A percentile compares a stretch with the other conserved stretches of the same genome.
These are phyloP conservation scores for Drosera capensis DNA, from an alignment of 148 eudicot genomes.

Conservation along the genomic window DNA sequence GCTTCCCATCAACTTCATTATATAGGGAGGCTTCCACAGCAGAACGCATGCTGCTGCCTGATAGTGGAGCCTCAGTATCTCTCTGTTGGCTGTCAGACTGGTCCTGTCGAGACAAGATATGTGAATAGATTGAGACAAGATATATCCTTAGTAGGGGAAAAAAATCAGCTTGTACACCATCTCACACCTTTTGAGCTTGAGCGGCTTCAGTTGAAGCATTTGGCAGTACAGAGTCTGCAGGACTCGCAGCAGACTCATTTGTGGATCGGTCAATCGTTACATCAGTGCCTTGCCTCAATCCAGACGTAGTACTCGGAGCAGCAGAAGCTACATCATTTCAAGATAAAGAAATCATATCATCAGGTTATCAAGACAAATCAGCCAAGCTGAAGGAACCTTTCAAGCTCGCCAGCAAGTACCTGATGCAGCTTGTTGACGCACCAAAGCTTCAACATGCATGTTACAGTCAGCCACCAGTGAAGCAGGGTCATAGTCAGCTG, in stretches of 20 bases:
- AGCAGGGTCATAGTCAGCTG: conserved; percentile 27
- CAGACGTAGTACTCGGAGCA: conserved; percentile 21
- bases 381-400: conserved; percentile 1
- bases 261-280: background rate
- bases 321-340: conserved; percentile 24
- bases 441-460: conserved; percentile 23
- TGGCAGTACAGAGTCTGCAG: conserved; percentile 15
- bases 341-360: conserved; percentile 5
- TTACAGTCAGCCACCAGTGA: too few relatives aligned
- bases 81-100: conserved; percentile 10
- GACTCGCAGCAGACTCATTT: conserved; percentile 2
- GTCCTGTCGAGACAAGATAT: conserved; percentile 10
- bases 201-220: conserved; percentile 10
- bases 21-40: conserved; percentile 17
- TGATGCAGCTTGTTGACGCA: conserved; percentile 27
- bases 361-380: background rate
- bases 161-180: too few relatives aligned
- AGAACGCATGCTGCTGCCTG: too few relatives aligned
- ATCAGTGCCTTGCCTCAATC: conserved; percentile 15
- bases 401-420: too few relatives aligned
- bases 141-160: too few relatives aligned
- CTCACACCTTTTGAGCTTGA: conserved; percentile 29
- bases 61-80: too few relatives aligned
- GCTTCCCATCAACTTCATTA: conserved; percentile 9
- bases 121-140: too few relatives aligned